phyloP scores from a whole-genome alignment of 768 basidiomycete genomes.

The Heimioporus sp. region DNA sequence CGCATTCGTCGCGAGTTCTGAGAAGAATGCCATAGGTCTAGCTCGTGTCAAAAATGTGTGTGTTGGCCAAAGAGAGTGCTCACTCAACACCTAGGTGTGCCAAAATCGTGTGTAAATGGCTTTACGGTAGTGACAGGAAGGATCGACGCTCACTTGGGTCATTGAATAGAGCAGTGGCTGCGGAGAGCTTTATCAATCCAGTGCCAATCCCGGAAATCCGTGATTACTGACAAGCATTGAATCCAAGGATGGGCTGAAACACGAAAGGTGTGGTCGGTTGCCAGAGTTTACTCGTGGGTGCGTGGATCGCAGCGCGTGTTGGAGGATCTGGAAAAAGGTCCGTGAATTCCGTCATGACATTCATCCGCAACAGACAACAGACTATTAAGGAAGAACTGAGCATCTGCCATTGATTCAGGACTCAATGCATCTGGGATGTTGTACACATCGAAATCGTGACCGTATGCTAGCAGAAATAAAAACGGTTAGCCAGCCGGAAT shows the following conservation, averaged over 20 bases:
- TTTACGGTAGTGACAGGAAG: too few species aligned
- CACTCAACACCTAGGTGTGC: constrained; percentile 37
- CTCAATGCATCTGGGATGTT: constrained; percentile 42
- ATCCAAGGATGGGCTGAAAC: too few species aligned
- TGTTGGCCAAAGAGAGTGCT: too few species aligned
- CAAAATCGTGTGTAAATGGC: too few species aligned
- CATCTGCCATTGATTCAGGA: constrained; percentile 48
- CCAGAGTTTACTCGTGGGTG: constrained; percentile 60
- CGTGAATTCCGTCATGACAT: constrained; percentile 39
- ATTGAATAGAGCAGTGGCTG: constrained; percentile 4
- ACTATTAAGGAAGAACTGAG: constrained; percentile 57
- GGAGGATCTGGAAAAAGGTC: constrained; percentile 38
- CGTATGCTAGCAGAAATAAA: not conserved
- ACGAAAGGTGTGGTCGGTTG: constrained; percentile 20
- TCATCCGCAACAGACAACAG: constrained; percentile 41
- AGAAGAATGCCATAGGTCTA: constrained; percentile 62
- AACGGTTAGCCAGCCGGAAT: too few species aligned
- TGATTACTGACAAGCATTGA: too few species aligned
- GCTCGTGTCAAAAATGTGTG: too few species aligned
- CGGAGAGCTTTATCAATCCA: not conserved
- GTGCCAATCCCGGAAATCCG: too few species aligned
- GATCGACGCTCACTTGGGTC: constrained; percentile 39
- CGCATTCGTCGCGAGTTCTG: constrained; percentile 62
- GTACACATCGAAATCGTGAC: constrained; percentile 39
- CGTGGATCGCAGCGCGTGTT: constrained; percentile 59